Evolutionary conservation across 768 basidiomycete genomes (phyloP), one percentile per base, ranked within the genome.

Genomic region (Boletus rex-veris): DNA sequence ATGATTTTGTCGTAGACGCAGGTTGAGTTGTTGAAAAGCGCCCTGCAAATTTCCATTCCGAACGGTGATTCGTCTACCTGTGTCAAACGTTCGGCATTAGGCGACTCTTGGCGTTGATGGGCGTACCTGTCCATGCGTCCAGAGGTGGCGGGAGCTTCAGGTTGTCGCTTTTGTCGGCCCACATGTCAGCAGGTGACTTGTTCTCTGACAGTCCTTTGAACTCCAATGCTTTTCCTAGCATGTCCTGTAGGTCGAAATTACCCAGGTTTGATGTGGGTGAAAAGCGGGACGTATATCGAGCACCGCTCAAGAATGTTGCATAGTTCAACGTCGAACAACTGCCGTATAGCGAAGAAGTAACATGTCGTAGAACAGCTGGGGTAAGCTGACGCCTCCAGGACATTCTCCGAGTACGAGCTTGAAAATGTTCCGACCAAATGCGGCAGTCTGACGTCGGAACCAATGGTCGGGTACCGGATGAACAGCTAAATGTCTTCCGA

Each of bases 31-130:
- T 50, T 58, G 69, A 59, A 81, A 81, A 3, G 86, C 78, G 2
- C 65, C 61, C 3, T 68, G 73, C 16, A 88, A 69, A 50, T 76
- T 75, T 8, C 77, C 74, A 30, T 61, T 57, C 15, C 50, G 53
- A 36, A 88, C 81, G 15, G 33, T 38, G 14, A 90, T 74, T 51
- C 77, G 84, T 43, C 90, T 84, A 43, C 89, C 89, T 90, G 64
- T 36, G 41, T 51, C 24, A 50, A 46, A 41, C 24, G 26, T 47
- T 71, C 11, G 53, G 48, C 24, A 45, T 41, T 19, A 16, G 31
- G 43, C 30, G 44, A 16, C 14, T 39, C 36, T 19, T 45, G 26
- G 35, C 1, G 12, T 40, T 28, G 35, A 45, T 2, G 18, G 31
- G 28, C 28, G 7, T 47, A 65, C 86, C 86, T 61, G 79, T 70